Evolutionary conservation across 352 stramenopile genomes (phyloP).

Genomic region (Discostella stelligera): DNA sequence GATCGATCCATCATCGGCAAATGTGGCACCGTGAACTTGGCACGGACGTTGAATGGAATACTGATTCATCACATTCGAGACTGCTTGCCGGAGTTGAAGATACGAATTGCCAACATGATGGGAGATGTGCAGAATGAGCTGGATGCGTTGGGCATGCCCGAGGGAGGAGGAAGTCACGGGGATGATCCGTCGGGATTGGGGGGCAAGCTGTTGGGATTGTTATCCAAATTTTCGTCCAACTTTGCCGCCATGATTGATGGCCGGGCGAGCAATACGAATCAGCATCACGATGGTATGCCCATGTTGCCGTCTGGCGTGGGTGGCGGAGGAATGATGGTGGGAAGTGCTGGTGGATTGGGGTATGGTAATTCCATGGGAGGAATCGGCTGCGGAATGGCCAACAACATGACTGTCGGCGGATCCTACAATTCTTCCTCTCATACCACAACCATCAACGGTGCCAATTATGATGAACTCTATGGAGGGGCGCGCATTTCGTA

Average conservation of each 20-base stretch:
- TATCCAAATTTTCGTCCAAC: constrained; percentile 89
- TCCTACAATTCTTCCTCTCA: constrained; percentile 8
- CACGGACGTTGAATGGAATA: constrained; percentile 96
- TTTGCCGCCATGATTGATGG: constrained; percentile 85
- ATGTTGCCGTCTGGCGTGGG: constrained; percentile 9
- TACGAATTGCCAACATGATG: constrained; percentile 94
- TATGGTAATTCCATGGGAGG: constrained; percentile 19
- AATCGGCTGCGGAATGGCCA: constrained; percentile 44
- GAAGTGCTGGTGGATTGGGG: background rate
- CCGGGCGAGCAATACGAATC: constrained; percentile 63
- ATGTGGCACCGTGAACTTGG: constrained; percentile 95
- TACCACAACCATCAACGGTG: constrained; percentile 23
- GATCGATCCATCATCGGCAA: constrained; percentile 87
- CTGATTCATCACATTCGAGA: constrained; percentile 99
- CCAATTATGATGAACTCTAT: constrained; percentile 83
- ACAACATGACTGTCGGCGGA: constrained; percentile 29
- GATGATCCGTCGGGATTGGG: constrained; percentile 83
- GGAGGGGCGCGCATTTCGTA: constrained; percentile 96
- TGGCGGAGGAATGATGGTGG: constrained; percentile 7
- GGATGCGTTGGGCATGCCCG: constrained; percentile 90
- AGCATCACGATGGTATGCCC: constrained; percentile 57
- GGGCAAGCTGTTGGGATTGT: constrained; percentile 90
- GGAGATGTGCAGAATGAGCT: constrained; percentile 93
- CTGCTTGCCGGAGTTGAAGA: constrained; percentile 98
- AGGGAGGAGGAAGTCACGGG: constrained; percentile 6